phyloP scores from a whole-genome alignment of 441 rosid genomes.

The Populus hybrid region DNA sequence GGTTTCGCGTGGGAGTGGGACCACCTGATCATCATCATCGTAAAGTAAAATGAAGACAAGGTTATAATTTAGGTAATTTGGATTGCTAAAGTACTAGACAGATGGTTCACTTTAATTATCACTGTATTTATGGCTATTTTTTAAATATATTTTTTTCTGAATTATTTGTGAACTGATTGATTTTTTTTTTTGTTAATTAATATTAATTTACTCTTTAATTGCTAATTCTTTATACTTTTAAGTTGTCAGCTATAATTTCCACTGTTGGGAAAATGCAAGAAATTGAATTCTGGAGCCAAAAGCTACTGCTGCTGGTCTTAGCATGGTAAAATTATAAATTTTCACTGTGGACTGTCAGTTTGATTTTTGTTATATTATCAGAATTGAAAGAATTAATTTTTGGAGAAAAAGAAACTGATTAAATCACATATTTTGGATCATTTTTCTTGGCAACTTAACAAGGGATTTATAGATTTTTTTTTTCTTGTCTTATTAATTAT shows the following conservation, averaged over 20 bases:
- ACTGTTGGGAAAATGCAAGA: constrained; percentile 27
- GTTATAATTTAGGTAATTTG: neutral
- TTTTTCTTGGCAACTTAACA: neutral
- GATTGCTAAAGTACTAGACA: neutral
- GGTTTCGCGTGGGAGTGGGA: constrained; percentile 11
- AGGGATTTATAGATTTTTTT: neutral
- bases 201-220: constrained; percentile 4
- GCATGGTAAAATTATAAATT: too few relatives aligned
- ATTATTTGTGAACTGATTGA: neutral
- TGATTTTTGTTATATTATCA: too few relatives aligned
- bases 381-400: neutral
- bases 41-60: neutral
- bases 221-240: constrained; percentile 10
- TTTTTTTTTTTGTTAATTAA: constrained; percentile 18
- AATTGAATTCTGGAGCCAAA: neutral
- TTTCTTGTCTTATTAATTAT: neutral
- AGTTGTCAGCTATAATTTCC: constrained; percentile 23
- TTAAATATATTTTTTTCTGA: neutral
- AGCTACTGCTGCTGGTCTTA: neutral
- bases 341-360: neutral
- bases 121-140: neutral
- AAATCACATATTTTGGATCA: neutral
- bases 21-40: constrained; percentile 7
- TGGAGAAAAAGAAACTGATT: neutral
- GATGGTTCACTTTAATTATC: neutral